phyloP scores from a whole-genome alignment of 768 basidiomycete genomes.

The Thelephora aurantiotincta region DNA sequence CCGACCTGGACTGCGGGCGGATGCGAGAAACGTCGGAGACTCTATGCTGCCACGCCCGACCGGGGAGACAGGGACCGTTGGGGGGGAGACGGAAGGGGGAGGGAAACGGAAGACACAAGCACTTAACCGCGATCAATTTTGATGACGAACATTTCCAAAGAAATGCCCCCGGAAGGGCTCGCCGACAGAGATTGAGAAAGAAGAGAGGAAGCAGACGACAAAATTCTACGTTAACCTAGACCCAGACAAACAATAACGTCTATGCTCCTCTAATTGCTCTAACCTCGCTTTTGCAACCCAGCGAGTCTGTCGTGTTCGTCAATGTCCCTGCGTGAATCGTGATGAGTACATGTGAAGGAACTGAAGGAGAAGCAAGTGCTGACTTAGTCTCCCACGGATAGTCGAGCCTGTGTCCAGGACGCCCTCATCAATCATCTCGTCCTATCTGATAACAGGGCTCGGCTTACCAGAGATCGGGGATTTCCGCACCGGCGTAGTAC shows the following conservation, averaged over 20 bases:
- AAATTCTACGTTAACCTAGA: no score
- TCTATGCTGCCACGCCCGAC: no score
- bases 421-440: constrained; percentile 3
- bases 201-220: no score
- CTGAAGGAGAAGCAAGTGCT: constrained; percentile 16
- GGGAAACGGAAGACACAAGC: background rate
- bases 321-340: constrained; percentile 37
- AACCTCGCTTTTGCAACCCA: constrained; percentile 17
- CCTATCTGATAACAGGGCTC: constrained; percentile 1
- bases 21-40: no score
- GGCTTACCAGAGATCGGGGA: constrained; percentile 56
- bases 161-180: background rate
- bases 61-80: constrained; percentile 1
- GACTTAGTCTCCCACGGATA: constrained; percentile 77
- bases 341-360: constrained; percentile 6
- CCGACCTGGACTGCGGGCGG: no score
- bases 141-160: background rate
- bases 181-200: no score
- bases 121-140: background rate
- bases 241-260: no score
- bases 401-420: constrained; percentile 47
- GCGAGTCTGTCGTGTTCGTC: constrained; percentile 63
- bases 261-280: no score
- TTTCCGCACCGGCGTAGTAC: constrained; percentile 75
- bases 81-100: constrained; percentile 1